Base-by-base conservation (phyloP, 352 stramenopile species). In the Phytophthora niederhauseri region DNA sequence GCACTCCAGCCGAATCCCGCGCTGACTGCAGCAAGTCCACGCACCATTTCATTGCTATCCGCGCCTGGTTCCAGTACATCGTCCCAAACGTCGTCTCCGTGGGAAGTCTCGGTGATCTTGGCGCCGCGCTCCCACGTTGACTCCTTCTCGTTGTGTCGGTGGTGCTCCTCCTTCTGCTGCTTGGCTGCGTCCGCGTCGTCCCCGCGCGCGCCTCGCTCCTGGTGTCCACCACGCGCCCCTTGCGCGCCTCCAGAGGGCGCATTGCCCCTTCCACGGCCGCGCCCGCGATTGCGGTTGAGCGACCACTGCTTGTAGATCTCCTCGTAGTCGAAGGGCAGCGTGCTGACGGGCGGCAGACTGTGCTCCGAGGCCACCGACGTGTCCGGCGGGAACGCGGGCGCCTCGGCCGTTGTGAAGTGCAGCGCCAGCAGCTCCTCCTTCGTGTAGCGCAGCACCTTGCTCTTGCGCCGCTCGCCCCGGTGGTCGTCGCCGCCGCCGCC, bases 251-350 rank as follows among this genome's bases (percentile, higher is more conserved):
- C 76, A 46, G 57, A 15, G 11, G 70, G 66, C 28, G 56, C 61
- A 31, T 78, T 81, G 22, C 81, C 81, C n/a, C 87, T 82, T 11
- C 87, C 87, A 28, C 87, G 83, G 2, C 89, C 89, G 17, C 89
- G 85, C 3, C 86, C 87, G 12, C 86, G 87, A 58, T 93, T 95
- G 57, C 85, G 85, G 61, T 93, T 94, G 22, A 91, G 61, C 31
- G 84, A 80, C 87, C 87, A 95, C 68, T 95, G 87, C 62, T 96
- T 93, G 71, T 94, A 94, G 50, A 96, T 88, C 68, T 95, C 89
- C 61, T 94, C 84, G 59, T 93, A 93, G 74, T 96, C 87, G 62
- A 96, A 96, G 2, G 89, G 89, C 34, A 95, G 59, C 24, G 76
- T 91, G 53, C 72, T 74, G 17, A 96, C 87, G 2, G 89, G 89